Conservation (phyloP, 176 grass and related monocot genomes). For the Zizania latifolia region DNA sequence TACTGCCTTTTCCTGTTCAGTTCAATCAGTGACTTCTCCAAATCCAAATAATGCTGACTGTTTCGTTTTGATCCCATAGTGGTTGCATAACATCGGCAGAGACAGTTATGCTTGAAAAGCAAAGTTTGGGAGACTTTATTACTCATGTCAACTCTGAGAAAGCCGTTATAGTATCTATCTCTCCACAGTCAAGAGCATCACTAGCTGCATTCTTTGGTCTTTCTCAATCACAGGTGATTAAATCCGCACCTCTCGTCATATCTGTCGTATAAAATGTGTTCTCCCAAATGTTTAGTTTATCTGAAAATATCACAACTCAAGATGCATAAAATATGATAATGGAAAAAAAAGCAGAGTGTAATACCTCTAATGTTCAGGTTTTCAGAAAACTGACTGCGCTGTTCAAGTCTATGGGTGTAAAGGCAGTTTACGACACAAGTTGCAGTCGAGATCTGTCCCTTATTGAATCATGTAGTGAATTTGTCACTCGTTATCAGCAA, state of each 20-base stretch:
- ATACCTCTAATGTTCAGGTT: constrained; percentile 49
- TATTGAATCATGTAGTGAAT: constrained; percentile 90
- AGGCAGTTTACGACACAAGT: constrained; percentile 85
- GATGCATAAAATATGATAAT: not conserved
- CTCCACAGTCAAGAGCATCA: constrained; percentile 95
- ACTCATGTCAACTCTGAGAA: constrained; percentile 55
- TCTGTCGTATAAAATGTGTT: not conserved
- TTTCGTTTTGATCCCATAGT: constrained; percentile 48
- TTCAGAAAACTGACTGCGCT: constrained; percentile 69
- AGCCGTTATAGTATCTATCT: constrained; percentile 73
- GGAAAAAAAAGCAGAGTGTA: not conserved
- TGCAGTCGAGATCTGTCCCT: constrained; percentile 80
- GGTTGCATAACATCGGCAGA: constrained; percentile 96
- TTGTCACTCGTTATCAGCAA: constrained; percentile 63
- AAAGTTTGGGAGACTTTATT: constrained; percentile 84
- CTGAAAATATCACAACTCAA: not conserved
- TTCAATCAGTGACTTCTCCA: not conserved
- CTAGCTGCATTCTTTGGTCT: constrained; percentile 80
- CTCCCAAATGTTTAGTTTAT: not conserved
- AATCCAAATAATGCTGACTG: constrained; percentile 9
- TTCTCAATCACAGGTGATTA: constrained; percentile 68
- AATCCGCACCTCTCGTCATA: not conserved
- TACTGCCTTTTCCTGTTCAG: not conserved
- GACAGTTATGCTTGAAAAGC: constrained; percentile 98
- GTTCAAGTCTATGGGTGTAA: constrained; percentile 82